Base-by-base conservation (phyloP, 805 yeast species). In the Barnettozyma populi region DNA sequence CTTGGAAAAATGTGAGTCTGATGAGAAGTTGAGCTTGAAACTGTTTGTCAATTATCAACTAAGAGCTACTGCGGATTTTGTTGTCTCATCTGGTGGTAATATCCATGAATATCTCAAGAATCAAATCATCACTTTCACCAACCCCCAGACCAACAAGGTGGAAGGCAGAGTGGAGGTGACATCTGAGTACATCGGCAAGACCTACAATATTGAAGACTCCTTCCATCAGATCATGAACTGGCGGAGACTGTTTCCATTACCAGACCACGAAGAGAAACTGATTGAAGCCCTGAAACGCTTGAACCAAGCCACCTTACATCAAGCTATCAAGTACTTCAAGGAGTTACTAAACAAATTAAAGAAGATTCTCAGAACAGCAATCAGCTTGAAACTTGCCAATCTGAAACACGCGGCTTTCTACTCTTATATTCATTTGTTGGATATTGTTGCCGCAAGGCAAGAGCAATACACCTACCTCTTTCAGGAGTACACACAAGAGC, bases 101-200 rank as follows among this genome's bases (percentile, higher is more conserved):
- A 68, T 80, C 44, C 69, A 74, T 39, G 81, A 77, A 53, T 76
- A 71, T 56, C 65, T 69, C 53, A 74, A 72, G 50, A 68, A 70
- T 45, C 64, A 78, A 47, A 78, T 80, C 49, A 65, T 78, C 46
- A 65, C 67, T 6, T 70, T 78, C 24, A 57, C 60, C 34, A 66
- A 63, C 51, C 66, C 62, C 37, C 65, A 62, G 48, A 66, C 67
- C 19, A 51, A 66, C 20, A 70, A 73, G 18, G 61, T 72, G 37
- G 73, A 76, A n/a, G 71, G 67, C 35, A 68, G 73, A 23, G 57
- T 72, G 25, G 85, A 84, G 53, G 56, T 86, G 18, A 70, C 76
- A 16, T 69, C 86, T 0, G 80, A 76, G 44, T 87, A 85, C 61
- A 79, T 82, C 47, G 96, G 96, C 23, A 82, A 76, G 54, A 62